Conservation (phyloP, 306 rosid genomes). For the Quercus cerris region DNA sequence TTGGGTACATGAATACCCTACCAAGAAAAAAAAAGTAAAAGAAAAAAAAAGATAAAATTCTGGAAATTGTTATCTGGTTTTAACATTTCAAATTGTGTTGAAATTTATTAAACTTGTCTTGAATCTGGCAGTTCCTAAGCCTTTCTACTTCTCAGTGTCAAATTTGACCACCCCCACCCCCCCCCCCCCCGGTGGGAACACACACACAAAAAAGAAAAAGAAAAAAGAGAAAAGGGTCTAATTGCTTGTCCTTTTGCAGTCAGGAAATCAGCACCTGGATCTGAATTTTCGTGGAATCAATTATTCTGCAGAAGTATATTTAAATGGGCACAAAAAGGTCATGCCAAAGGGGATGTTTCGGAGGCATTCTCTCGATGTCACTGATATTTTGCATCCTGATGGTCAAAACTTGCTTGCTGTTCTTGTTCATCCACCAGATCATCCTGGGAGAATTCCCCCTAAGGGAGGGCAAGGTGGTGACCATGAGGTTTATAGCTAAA, state of each 20-base stretch:
- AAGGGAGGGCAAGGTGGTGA: constrained; percentile 96
- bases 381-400: constrained; percentile 63
- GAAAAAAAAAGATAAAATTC: too few species aligned
- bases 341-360: constrained; percentile 92
- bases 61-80: background rate
- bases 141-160: background rate
- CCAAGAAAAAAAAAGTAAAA: too few species aligned
- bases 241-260: constrained; percentile 45
- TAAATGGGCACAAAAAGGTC: constrained; percentile 67
- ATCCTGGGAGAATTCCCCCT: constrained; percentile 81
- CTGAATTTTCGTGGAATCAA: constrained; percentile 87
- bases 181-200: too few species aligned
- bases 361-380: constrained; percentile 82
- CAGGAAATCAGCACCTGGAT: constrained; percentile 62
- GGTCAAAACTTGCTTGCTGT: constrained; percentile 81
- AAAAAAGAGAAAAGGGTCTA: background rate
- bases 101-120: background rate
- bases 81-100: background rate
- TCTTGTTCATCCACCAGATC: constrained; percentile 96
- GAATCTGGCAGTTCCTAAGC: background rate
- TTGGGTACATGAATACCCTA: too few species aligned
- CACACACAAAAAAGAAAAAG: too few species aligned
- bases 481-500: constrained; percentile 61
- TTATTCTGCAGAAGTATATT: constrained; percentile 78
- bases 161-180: constrained; percentile 5